phyloP scores from a whole-genome alignment of 192 early-diverging fungal species.

The Backusella circina region DNA sequence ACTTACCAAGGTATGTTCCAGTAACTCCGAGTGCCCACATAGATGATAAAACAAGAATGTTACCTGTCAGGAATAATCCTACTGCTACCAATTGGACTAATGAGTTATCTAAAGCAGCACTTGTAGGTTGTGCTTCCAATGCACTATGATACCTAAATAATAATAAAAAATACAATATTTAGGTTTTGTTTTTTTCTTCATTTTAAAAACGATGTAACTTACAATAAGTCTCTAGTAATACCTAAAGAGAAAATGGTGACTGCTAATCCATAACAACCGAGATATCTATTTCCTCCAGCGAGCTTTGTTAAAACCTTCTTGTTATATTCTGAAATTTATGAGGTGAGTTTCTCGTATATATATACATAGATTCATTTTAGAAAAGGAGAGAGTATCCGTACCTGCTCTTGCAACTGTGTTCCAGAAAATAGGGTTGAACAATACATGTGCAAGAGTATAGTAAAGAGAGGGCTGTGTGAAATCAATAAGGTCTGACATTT shows the following conservation, averaged over 20 bases:
- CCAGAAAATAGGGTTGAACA: constrained; percentile 90
- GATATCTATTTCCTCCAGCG: constrained; percentile 59
- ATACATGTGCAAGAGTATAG: constrained; percentile 63
- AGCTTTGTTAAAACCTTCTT: constrained; percentile 67
- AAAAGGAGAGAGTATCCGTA: constrained; percentile 15
- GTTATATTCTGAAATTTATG: constrained; percentile 60
- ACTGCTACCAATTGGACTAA: constrained; percentile 45
- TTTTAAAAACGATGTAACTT: constrained; percentile 5
- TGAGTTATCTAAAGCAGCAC: constrained; percentile 40
- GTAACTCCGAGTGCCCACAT: constrained; percentile 86
- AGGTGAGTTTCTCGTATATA: neutral
- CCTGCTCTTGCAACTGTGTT: constrained; percentile 82
- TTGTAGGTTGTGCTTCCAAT: constrained; percentile 64
- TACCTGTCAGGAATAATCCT: constrained; percentile 57
- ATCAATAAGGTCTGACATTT: constrained; percentile 45
- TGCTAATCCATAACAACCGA: constrained; percentile 82
- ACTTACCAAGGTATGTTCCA: constrained; percentile 82
- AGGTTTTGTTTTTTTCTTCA: neutral
- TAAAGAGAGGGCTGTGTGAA: constrained; percentile 64
- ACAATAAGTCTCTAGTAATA: constrained; percentile 76
- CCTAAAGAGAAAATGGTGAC: constrained; percentile 79
- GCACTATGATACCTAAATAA: constrained; percentile 60
- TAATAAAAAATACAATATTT: neutral
- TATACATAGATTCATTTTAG: neutral
- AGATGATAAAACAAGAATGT: constrained; percentile 74